Evolutionary conservation across 1,139 yeast genomes (phyloP), one percentile per base, ranked within the genome.

Genomic region (Geotrichum fermentans): DNA sequence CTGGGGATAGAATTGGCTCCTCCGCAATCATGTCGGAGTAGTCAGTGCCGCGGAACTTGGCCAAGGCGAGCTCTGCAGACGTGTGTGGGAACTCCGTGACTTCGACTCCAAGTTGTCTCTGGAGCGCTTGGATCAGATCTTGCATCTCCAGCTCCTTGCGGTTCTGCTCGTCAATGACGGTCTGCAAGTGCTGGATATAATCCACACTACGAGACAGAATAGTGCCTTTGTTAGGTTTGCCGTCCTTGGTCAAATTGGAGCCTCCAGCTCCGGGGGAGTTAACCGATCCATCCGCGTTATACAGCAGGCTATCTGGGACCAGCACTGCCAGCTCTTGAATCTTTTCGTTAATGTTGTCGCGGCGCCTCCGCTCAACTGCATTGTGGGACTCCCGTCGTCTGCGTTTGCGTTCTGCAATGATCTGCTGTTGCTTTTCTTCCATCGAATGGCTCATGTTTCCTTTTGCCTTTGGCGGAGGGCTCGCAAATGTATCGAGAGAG

Each of bases 221-320:
- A 58, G 89, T 95, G 1, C 97, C 97, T 69, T 90, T 90, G 62
- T 89, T 89, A 1, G 97, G 97, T 58, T 83, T 83, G 2, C 95
- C 96, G 60, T 87, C 96, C 56, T 84, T 85, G 1, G 90, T 79
- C 2, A 89, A 86, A 21, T 17, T 47, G 16, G 48, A 28, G 5
- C 43, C 50, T 28, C 45, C 34, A 22, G 34, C 45, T 2, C 34
- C 42, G n/a, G 40, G 40, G 4, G 40, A 26, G 8, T 11, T 22
- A 6, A 10, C 10, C 1, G 34, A 11, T 6, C 28, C 17, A n/a
- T 42, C 41, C 11, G 28, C 41, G 18, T 52, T 54, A 22, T 48
- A 54, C 18, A 80, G 83, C 58, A 82, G 78, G 37, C 77, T 77
- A n/a, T 70, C 69, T 0, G 97, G 96, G 2, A 90, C 78, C 46